A percentile compares a stretch with the other conserved stretches of the same genome.
phyloP scores from a whole-genome alignment of 345 rosid species.

The Brassica carinata region DNA sequence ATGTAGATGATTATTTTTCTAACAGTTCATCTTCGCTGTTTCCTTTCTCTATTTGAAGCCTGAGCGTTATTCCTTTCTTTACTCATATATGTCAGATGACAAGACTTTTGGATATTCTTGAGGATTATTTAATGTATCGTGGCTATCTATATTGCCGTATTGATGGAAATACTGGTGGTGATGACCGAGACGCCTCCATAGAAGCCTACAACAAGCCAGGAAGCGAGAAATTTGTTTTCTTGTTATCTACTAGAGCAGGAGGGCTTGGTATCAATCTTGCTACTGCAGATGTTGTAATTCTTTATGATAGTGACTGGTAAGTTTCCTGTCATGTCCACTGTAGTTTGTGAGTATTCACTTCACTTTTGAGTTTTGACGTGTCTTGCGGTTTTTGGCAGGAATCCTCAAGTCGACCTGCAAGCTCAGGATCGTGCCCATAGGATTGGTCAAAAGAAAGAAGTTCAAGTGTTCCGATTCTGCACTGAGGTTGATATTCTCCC shows the following conservation, averaged over 20 bases:
- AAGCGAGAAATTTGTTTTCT: constrained; percentile 96
- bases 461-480: constrained; percentile 97
- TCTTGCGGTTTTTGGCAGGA: constrained; percentile 57
- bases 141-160: constrained; percentile 94
- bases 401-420: constrained; percentile 99
- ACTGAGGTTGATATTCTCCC: constrained; percentile 67
- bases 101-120: constrained; percentile 96
- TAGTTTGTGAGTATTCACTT: constrained; percentile 12
- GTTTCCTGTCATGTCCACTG: constrained; percentile 25
- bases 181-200: constrained; percentile 98
- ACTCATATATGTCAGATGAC: constrained; percentile 69
- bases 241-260: constrained; percentile 99
- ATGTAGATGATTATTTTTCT: constrained; percentile 8
- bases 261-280: constrained; percentile 99
- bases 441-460: constrained; percentile 99
- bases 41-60: constrained; percentile 13
- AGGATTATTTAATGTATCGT: constrained; percentile 89
- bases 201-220: constrained; percentile 95
- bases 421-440: constrained; percentile 99
- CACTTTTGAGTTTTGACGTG: constrained; percentile 30
- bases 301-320: constrained; percentile 98
- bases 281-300: constrained; percentile 99
- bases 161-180: constrained; percentile 99
- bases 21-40: constrained; percentile 13
- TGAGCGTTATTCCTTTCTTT: constrained; percentile 18